phyloP scores from a whole-genome alignment of 192 early-diverging fungal species.

The Coemansia pectinata region DNA sequence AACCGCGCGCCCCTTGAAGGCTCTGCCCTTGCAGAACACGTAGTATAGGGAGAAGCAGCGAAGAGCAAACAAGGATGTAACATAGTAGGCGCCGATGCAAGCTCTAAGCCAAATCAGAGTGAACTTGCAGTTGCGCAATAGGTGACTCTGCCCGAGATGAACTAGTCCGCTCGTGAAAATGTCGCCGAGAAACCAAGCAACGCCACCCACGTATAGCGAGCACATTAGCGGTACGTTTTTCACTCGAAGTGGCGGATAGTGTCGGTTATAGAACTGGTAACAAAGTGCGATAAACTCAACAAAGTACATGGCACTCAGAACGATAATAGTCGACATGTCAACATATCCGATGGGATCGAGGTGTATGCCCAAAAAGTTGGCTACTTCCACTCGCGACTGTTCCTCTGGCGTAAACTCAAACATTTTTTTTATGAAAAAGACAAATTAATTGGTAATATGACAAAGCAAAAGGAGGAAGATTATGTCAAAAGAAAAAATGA shows the following conservation, averaged over 20 bases:
- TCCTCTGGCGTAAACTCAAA: slow-evolving; percentile 37
- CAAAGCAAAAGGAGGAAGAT: background rate
- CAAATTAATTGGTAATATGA: background rate
- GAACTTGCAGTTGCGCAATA: slow-evolving; percentile 35
- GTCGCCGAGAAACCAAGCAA: slow-evolving; percentile 40
- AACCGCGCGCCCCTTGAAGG: slow-evolving; percentile 23
- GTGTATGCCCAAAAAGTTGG: slow-evolving; percentile 31
- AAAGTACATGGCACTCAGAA: slow-evolving; percentile 35
- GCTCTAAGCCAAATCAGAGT: slow-evolving; percentile 37
- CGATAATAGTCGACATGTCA: slow-evolving; percentile 42
- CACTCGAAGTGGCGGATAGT: slow-evolving; percentile 41
- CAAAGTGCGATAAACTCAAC: slow-evolving; percentile 41
- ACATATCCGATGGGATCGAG: slow-evolving; percentile 43
- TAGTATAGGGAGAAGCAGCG: slow-evolving; percentile 45
- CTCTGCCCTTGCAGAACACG: slow-evolving; percentile 36
- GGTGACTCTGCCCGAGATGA: slow-evolving; percentile 19
- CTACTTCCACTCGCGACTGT: slow-evolving; percentile 27
- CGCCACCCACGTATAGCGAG: slow-evolving; percentile 33
- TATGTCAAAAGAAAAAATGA: background rate
- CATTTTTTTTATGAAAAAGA: slow-evolving; percentile 28
- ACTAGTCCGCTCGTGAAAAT: slow-evolving; percentile 44
- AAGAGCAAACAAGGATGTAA: slow-evolving; percentile 32
- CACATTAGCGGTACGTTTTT: slow-evolving; percentile 50
- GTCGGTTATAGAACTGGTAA: slow-evolving; percentile 37
- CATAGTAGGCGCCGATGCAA: slow-evolving; percentile 39